These are phyloP conservation scores for Perkinsus chesapeaki DNA, from an alignment of 169 alveolate genomes.

Conservation along the genomic window DNA sequence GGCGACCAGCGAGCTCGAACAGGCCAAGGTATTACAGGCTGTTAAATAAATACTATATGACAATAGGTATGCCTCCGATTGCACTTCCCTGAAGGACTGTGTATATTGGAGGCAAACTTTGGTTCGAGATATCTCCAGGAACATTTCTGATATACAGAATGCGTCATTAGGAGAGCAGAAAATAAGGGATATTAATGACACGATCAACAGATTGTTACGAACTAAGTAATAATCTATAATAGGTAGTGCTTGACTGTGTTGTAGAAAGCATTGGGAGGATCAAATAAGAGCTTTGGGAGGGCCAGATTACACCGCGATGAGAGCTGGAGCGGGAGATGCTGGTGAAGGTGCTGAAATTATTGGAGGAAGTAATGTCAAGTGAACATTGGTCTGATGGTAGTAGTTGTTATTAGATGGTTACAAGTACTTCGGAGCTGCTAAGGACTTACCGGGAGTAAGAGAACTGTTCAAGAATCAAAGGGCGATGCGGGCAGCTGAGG, in stretches of 20 bases:
- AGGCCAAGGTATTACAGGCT: background rate
- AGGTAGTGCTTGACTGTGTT: background rate
- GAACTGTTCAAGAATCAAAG: slow-evolving; percentile 72
- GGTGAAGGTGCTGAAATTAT: slow-evolving; percentile 38
- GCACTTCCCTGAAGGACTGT: background rate
- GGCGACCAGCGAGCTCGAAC: background rate
- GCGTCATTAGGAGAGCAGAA: slow-evolving; percentile 84
- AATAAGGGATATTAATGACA: slow-evolving; percentile 87
- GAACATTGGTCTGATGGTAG: background rate
- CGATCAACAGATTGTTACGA: slow-evolving; percentile 78
- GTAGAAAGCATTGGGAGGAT: slow-evolving; percentile 74
- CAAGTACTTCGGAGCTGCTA: slow-evolving; percentile 90
- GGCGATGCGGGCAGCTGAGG: background rate
- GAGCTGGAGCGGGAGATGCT: slow-evolving; percentile 41
- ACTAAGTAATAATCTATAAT: slow-evolving; percentile 36
- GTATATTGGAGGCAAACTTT: background rate
- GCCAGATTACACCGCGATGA: slow-evolving; percentile 58
- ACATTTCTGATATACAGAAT: slow-evolving; percentile 79
- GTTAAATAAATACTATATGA: background rate
- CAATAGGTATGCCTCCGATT: background rate
- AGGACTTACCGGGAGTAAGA: slow-evolving; percentile 84
- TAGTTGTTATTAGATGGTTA: slow-evolving; percentile 59
- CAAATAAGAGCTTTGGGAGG: slow-evolving; percentile 81
- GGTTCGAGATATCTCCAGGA: slow-evolving; percentile 65
- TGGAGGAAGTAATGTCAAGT: background rate